These are phyloP conservation scores for Aegilops umbellulata DNA, from an alignment of 176 grass and related monocot genomes.

Conservation along the genomic window DNA sequence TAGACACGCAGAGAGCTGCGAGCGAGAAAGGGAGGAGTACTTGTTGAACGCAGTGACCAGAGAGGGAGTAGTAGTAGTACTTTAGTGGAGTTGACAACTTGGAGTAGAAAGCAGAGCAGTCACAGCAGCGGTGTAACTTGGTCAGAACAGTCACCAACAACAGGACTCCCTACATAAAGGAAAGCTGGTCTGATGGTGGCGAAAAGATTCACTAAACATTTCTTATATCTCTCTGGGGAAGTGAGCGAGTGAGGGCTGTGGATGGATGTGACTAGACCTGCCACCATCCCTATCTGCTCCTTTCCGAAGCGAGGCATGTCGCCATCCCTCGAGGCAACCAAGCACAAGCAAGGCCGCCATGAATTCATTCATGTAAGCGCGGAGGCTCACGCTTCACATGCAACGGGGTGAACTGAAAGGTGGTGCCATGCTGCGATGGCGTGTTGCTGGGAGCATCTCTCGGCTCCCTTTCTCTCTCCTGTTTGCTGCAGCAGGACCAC, in stretches of 20 bases:
- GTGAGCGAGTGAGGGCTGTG: not conserved
- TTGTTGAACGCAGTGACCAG: no score
- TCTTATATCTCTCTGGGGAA: not conserved
- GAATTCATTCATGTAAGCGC: not conserved
- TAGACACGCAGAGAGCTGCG: no score
- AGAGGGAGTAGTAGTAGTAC: no score
- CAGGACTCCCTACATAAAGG: not conserved
- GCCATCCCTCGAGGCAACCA: constrained; percentile 1
- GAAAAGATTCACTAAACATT: not conserved
- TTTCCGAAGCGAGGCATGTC: constrained; percentile 32
- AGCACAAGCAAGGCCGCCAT: not conserved
- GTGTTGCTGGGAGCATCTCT: constrained; percentile 15
- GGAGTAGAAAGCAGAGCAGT: not conserved
- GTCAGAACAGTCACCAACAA: not conserved
- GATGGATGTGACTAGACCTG: constrained; percentile 29
- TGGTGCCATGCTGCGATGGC: constrained; percentile 27
- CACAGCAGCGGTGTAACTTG: no score
- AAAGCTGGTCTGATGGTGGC: not conserved
- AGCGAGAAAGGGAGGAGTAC: no score
- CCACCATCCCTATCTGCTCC: not conserved
- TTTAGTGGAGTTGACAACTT: not conserved
- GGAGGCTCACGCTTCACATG: not conserved
- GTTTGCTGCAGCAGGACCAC: not conserved
- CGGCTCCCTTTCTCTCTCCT: not conserved
- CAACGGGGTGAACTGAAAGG: not conserved